Evolutionary conservation across 108 stramenopile genomes (phyloP), one percentile per base, ranked within the genome.

Genomic region (Fistulifera pelliculosa): DNA sequence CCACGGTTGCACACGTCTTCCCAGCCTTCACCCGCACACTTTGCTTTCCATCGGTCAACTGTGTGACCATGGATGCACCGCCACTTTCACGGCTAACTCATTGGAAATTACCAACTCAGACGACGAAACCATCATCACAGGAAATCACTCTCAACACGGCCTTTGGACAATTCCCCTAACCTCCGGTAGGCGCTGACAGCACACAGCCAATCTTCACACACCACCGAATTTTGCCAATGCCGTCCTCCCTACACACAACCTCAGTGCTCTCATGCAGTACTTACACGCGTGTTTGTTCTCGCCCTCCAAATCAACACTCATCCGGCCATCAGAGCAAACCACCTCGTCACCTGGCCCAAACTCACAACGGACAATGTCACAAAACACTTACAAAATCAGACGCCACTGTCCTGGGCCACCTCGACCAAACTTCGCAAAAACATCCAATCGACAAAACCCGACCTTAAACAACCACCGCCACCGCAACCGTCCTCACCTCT

Each of bases 251-350:
- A 17, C 47, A 48, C 15, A 42, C 42, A 47, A 13, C 10, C 43
- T 21, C 11, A 13, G 16, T 21, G 62, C 63, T 5, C 60, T 42
- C 28, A 42, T 68, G 17, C 41, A 41, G 51, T 73, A 58, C 39
- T 8, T 18, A 15, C 71, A 73, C 53, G 71, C 71, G 19, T 26
- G 64, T 16, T 47, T 61, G 26, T 64, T 64, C 24, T 58, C 49
- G 22, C 70, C 70, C 22, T 35, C 47, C 14, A 21, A 38, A 16
- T 52, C 70, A 18, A 72, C 65, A n/a, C 44, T 61, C 13, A 12
- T 47, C 6, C 45, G 38, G 11, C 60, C 65, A 3, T 25, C 57
- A 31, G 19, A 56, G 8, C 38, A 14, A 42, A 54, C 51, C 26
- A 56, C 42, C 17, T 64, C 42, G 61, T 24, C 38, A 54, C 35